These are phyloP conservation scores for Rhizophlyctis rosea DNA, from an alignment of 192 early-diverging fungal genomes.

Conservation along the genomic window DNA sequence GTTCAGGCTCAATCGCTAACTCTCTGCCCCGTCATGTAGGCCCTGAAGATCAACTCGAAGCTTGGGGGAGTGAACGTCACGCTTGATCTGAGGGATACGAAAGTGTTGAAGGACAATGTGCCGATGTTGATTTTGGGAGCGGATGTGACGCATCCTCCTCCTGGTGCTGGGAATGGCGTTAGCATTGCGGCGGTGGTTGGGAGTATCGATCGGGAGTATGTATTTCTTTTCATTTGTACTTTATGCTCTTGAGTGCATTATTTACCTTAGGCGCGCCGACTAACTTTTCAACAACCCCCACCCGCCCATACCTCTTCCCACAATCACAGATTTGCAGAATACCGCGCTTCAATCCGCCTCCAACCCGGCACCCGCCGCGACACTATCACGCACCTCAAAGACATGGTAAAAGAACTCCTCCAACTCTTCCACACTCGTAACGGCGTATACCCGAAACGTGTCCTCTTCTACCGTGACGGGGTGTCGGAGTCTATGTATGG, in stretches of 20 bases:
- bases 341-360: constrained; percentile 44
- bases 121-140: constrained; percentile 55
- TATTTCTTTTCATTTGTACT: too few relatives aligned
- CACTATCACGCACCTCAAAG: constrained; percentile 12
- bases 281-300: too few relatives aligned
- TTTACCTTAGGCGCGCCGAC: too few relatives aligned
- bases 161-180: constrained; percentile 36
- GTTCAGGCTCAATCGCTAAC: neutral
- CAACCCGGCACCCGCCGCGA: constrained; percentile 38
- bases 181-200: constrained; percentile 53
- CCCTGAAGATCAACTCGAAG: constrained; percentile 63
- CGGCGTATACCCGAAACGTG: constrained; percentile 43
- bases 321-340: constrained; percentile 47
- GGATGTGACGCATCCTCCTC: constrained; percentile 36
- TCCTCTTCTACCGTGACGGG: constrained; percentile 63
- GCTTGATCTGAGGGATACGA: constrained; percentile 14
- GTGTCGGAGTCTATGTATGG: constrained; percentile 84
- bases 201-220: constrained; percentile 54
- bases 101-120: too few relatives aligned
- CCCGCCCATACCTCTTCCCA: too few relatives aligned
- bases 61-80: constrained; percentile 54
- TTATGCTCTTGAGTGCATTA: too few relatives aligned
- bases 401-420: constrained; percentile 13
- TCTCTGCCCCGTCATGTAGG: neutral
- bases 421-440: constrained; percentile 42